These are phyloP conservation scores for Lipomyces lipofer DNA, from an alignment of 805 yeast genomes.

Conservation along the genomic window DNA sequence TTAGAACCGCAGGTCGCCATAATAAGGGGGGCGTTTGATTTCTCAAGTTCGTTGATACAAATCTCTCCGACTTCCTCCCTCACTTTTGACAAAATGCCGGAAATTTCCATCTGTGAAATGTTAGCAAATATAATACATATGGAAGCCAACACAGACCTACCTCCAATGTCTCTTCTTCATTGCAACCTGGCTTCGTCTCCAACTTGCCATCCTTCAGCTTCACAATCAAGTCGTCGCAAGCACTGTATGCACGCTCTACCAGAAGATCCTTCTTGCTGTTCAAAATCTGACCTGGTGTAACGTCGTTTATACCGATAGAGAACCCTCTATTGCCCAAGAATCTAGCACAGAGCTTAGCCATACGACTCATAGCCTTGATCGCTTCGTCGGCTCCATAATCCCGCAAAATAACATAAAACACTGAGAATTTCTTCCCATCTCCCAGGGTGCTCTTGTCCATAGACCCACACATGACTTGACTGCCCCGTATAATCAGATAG, in stretches of 20 bases:
- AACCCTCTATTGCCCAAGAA: constrained; percentile 93
- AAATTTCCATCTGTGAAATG: constrained; percentile 95
- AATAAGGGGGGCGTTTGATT: constrained; percentile 90
- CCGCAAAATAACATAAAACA: constrained; percentile 89
- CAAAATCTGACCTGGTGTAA: constrained; percentile 84
- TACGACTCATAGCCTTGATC: constrained; percentile 93
- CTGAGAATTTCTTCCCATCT: constrained; percentile 97
- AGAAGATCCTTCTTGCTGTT: constrained; percentile 75
- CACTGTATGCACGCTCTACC: constrained; percentile 86
- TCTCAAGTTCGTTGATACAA: constrained; percentile 87
- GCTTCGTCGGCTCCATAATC: constrained; percentile 98
- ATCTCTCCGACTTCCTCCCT: constrained; percentile 99
- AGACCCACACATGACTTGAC: constrained; percentile 84
- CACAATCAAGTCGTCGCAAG: constrained; percentile 87
- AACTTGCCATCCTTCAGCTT: constrained; percentile 78
- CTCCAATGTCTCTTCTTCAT: constrained; percentile 97
- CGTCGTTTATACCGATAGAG: constrained; percentile 96
- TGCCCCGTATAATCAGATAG: constrained; percentile 84
- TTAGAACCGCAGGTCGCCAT: constrained; percentile 99
- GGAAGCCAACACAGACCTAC: no score
- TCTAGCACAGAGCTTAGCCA: constrained; percentile 99
- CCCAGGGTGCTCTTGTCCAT: constrained; percentile 97
- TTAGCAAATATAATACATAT: no score
- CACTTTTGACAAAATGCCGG: constrained; percentile 92
- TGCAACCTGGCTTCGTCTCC: constrained; percentile 98